phyloP scores from a whole-genome alignment of 2,329 filamentous ascomycete genomes.

The Graphilbum sp. region DNA sequence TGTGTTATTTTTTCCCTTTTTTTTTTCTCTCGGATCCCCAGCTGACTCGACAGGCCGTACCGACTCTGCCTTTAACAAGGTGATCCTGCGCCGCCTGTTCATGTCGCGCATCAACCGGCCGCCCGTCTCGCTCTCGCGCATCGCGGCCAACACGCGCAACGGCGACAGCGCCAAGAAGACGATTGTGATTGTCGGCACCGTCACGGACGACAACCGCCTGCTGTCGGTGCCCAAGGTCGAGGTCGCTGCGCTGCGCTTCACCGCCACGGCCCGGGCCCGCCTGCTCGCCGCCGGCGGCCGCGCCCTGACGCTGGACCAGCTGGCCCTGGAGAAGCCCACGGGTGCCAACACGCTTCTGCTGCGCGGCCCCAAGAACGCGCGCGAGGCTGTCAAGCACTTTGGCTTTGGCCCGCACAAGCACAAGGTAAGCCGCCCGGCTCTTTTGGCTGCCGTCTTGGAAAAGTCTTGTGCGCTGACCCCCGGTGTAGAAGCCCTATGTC shows the following conservation, averaged over 20 bases:
- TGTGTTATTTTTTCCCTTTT: not conserved
- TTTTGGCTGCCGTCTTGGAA: not conserved
- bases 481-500: slow-evolving; percentile 73
- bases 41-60: slow-evolving; percentile 54
- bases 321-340: slow-evolving; percentile 86
- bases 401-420: slow-evolving; percentile 94
- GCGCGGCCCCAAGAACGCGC: slow-evolving; percentile 93
- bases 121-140: slow-evolving; percentile 85
- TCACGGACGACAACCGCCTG: slow-evolving; percentile 96
- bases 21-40: not conserved
- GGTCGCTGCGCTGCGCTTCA: slow-evolving; percentile 91
- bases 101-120: slow-evolving; percentile 98
- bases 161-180: slow-evolving; percentile 58
- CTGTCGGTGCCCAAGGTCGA: slow-evolving; percentile 81
- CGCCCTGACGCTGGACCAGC: slow-evolving; percentile 89
- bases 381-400: slow-evolving; percentile 98
- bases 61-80: slow-evolving; percentile 97
- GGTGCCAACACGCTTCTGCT: slow-evolving; percentile 94
- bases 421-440: slow-evolving; percentile 51
- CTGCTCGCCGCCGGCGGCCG: slow-evolving; percentile 90
- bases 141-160: slow-evolving; percentile 54
- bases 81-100: slow-evolving; percentile 90
- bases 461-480: slow-evolving; percentile 13
- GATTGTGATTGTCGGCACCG: slow-evolving; percentile 81
- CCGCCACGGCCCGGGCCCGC: slow-evolving; percentile 83